phyloP scores from a whole-genome alignment of 208 protist genomes.

The Kentomonas sorsogonicus region DNA sequence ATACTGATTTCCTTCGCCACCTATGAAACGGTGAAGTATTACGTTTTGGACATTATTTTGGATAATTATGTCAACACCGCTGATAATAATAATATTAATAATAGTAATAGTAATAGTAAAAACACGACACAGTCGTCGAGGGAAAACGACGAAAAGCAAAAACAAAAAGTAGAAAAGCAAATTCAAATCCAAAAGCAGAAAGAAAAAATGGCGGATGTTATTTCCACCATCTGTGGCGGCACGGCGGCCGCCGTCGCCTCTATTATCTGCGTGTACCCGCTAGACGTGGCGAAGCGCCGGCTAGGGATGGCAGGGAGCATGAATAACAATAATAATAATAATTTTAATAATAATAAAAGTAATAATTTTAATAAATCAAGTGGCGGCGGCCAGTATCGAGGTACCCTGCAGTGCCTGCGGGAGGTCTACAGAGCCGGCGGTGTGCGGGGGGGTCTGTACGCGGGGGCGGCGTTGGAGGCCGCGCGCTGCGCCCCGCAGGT shows the following conservation, averaged over 20 bases:
- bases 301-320: slow-evolving; percentile 82
- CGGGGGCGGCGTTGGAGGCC: slow-evolving; percentile 61
- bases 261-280: slow-evolving; percentile 65
- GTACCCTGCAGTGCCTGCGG: slow-evolving; percentile 66
- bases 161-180: no score
- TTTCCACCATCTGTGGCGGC: slow-evolving; percentile 66
- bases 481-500: slow-evolving; percentile 85
- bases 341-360: slow-evolving; percentile 1
- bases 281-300: slow-evolving; percentile 84
- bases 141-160: slow-evolving; percentile 2
- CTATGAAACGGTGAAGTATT: slow-evolving; percentile 86
- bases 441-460: slow-evolving; percentile 73
- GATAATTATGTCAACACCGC: no score
- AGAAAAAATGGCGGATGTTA: slow-evolving; percentile 40
- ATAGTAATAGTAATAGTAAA: no score
- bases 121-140: no score
- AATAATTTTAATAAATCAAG: no score
- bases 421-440: slow-evolving; percentile 67
- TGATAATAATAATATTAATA: no score
- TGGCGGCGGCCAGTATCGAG: no score
- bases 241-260: slow-evolving; percentile 62
- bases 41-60: slow-evolving; percentile 56
- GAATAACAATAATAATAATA: slow-evolving; percentile 5
- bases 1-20: slow-evolving; percentile 84
- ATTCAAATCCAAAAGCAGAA: no score